These are phyloP conservation scores for Suillus subaureus DNA, from an alignment of 768 basidiomycete species.

Conservation along the genomic window DNA sequence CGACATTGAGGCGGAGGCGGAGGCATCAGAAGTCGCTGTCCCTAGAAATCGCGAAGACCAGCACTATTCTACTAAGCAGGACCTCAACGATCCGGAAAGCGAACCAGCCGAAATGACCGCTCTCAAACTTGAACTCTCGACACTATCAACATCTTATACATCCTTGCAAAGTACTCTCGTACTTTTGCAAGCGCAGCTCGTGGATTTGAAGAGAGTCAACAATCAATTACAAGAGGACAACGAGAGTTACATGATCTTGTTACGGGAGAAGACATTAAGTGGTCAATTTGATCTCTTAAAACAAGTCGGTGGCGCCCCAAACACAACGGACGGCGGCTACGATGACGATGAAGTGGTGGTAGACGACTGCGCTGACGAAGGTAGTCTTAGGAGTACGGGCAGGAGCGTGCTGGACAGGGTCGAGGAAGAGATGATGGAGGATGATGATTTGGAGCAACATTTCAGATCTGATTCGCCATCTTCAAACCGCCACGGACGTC, in stretches of 20 bases:
- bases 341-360: constrained; percentile 32
- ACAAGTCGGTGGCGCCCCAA: constrained; percentile 57
- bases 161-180: constrained; percentile 84
- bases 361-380: constrained; percentile 47
- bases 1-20: constrained; percentile 45
- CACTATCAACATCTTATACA: constrained; percentile 81
- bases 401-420: constrained; percentile 65
- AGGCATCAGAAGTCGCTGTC: constrained; percentile 37
- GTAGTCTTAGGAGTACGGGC: constrained; percentile 57
- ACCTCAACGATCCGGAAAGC: constrained; percentile 63
- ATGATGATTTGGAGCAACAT: constrained; percentile 43
- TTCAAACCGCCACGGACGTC: constrained; percentile 45
- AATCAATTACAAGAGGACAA: constrained; percentile 92
- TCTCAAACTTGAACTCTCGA: constrained; percentile 80
- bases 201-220: constrained; percentile 88
- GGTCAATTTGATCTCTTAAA: constrained; percentile 83
- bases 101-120: constrained; percentile 90
- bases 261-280: constrained; percentile 87
- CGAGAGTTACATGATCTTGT: constrained; percentile 92
- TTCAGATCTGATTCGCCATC: constrained; percentile 40
- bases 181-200: constrained; percentile 82
- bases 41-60: constrained; percentile 26
- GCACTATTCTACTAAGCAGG: constrained; percentile 38
- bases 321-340: constrained; percentile 41
- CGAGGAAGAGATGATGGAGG: constrained; percentile 51